Base-by-base conservation (phyloP, 2,329 filamentous ascomycete genomes). In the Colletotrichum sp. region DNA sequence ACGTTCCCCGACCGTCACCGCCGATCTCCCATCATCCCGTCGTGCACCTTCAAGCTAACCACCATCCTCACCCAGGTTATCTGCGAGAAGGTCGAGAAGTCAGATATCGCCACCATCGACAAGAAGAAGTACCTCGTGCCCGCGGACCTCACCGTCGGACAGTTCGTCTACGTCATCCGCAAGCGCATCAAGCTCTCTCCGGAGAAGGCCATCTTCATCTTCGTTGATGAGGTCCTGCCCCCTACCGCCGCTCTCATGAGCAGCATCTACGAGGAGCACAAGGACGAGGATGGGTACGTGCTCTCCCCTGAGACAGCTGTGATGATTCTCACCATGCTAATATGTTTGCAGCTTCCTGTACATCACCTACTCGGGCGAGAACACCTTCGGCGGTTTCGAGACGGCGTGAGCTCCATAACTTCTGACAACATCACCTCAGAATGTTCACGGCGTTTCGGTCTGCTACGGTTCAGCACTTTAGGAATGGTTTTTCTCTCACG, bases 41-140 rank as follows among this genome's bases (percentile, higher is more conserved):
- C 18, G 21, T 26, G 24, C 52, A 28, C 10, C 49, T 24, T 36
- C 18, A 66, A 55, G 66, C 81, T 83, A 78, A 82, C 79, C 70
- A 71, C 28, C 32, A 9, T 44, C 34, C 16, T 62, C 26, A 44
- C 62, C 49, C 82, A 98, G 96, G 96, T 99, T 79, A 99, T 99
- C 86, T 99, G 97, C 91, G 97, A 99, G 88, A 99, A 99, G 91
- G 96, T 99, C 81, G 97, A 99, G 89, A 99, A 98, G 90, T 98
- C 95, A 78, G 97, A 99, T 85, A 99, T 99, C 82, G 97, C 97
- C 77, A 99, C 97, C 80, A 99, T 99, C 91, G 97, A 99, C 89
- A 99, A 99, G 94, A 99, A 99, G 93, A 99, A 99, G 90, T 99
- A 99, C 85, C 92, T 99, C 65, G 97, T 99, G 32, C 97, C 97